Evolutionary conservation across 305 asterid species (phyloP), one percentile per base, ranked within the genome.

Genomic region (Fraxinus greggii): DNA sequence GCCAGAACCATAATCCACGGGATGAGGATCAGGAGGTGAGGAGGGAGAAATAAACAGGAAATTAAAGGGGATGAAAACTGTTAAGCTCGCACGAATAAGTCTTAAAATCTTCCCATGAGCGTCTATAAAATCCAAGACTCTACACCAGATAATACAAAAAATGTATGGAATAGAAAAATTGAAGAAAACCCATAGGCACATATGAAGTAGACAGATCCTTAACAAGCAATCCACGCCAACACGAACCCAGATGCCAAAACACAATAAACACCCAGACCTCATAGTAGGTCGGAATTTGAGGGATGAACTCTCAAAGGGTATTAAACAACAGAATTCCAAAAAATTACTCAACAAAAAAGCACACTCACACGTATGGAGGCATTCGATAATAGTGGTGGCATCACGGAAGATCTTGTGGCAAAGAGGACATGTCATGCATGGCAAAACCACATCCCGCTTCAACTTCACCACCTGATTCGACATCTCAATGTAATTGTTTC

Each of bases 351-450:
- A 67, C 1, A 12, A 21, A 67, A 28, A 4, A 0, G 33, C n/a
- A 12, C 61, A 84, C 97, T 92, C 83, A 95, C 99, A 95, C 59
- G 99, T 93, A 83, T 95, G 99, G 72, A 95, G 97, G 85, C 99
- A 95, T 83, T 95, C 99, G 29, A 92, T 90, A 77, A 95, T 91
- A 36, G 99, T 95, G 42, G 97, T 94, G 35, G 99, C 97, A 36
- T 94, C 96, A 79, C 94, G 90, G 86, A 92, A 83, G 83, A 95
- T 94, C 85, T 88, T 89, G 84, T 89, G 84, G 86, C 99, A 95
- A 83, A 95, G 90, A 70, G 92, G 94, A 88, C 99, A 95, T 82
- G 96, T 95, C 97, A 95, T 92, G 99, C 97, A 92, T 92, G 99
- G 92, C 89, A 84, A 92, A 87, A 94, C 87, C 84, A 88, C 84